A percentile compares a stretch with the other conserved stretches of the same genome.
Conservation (phyloP, 768 basidiomycete genomes). For the Infundibulicybe gibba region DNA sequence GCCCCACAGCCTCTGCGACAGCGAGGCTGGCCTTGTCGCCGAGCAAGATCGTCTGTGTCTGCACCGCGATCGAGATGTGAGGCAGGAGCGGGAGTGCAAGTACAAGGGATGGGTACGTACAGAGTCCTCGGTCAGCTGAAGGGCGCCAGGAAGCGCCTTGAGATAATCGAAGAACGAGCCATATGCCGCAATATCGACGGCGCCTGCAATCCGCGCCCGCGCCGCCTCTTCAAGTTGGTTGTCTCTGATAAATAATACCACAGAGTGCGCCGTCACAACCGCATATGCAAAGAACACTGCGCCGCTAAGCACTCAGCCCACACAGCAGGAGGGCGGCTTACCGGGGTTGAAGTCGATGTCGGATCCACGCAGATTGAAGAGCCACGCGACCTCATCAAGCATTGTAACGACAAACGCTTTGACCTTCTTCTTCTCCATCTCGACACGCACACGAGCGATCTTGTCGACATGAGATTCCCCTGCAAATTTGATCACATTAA, state of each 20-base stretch:
- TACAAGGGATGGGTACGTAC: conserved; percentile 17
- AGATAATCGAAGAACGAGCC: conserved; percentile 63
- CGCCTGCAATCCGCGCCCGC: conserved; percentile 44
- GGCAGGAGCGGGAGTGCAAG: not conserved
- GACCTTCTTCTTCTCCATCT: conserved; percentile 57
- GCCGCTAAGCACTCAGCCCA: not conserved
- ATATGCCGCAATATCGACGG: conserved; percentile 71
- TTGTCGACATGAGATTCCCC: conserved; percentile 68
- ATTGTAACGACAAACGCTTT: conserved; percentile 79
- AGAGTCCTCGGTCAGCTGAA: conserved; percentile 27
- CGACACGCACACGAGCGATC: conserved; percentile 59
- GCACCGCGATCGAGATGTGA: not conserved
- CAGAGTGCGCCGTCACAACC: conserved; percentile 57
- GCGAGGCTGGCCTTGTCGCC: conserved; percentile 80
- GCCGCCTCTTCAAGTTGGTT: conserved; percentile 43
- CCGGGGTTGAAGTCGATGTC: conserved; percentile 87
- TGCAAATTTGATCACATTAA: conserved; percentile 13
- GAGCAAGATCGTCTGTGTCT: conserved; percentile 63
- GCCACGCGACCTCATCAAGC: conserved; percentile 94
- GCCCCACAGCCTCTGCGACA: conserved; percentile 55
- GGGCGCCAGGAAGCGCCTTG: conserved; percentile 35
- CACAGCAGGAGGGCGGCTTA: conserved; percentile 11
- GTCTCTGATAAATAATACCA: conserved; percentile 67
- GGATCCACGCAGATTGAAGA: conserved; percentile 87
- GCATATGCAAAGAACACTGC: conserved; percentile 92